A percentile compares a stretch with the other conserved stretches of the same genome.
Evolutionary conservation across 257 asterid genomes (phyloP).

Genomic region (Nicotiana noctiflora): DNA sequence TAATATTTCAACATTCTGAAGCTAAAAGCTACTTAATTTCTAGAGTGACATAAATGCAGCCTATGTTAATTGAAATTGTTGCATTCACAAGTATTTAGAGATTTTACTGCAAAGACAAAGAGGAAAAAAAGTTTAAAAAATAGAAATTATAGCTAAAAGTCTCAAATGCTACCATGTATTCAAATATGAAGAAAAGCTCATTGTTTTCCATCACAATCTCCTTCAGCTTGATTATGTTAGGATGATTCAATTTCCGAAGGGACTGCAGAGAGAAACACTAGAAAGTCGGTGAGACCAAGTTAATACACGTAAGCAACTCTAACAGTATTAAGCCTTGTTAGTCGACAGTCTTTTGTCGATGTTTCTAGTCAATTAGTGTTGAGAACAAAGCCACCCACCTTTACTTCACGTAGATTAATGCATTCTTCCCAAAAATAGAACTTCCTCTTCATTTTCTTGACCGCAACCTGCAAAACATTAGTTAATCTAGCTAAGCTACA

Average conservation of each 20-base stretch:
- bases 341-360: too few species aligned
- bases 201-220: conserved; percentile 82
- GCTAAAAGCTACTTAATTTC: too few species aligned
- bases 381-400: conserved; percentile 29
- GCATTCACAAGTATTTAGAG: too few species aligned
- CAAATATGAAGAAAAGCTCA: conserved; percentile 87
- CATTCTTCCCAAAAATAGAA: conserved; percentile 84
- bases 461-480: conserved; percentile 59
- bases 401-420: conserved; percentile 72
- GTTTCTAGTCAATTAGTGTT: background rate
- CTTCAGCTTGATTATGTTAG: conserved; percentile 74
- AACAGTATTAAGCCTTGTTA: too few species aligned
- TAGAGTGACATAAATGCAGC: too few species aligned
- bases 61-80: too few species aligned
- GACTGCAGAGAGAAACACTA: conserved; percentile 44
- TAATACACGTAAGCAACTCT: background rate
- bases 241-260: conserved; percentile 69
- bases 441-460: conserved; percentile 86
- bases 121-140: too few species aligned
- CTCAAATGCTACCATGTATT: conserved; percentile 50
- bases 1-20: too few species aligned
- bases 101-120: too few species aligned
- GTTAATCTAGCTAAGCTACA: background rate
- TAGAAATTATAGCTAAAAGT: too few species aligned
- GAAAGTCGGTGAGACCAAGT: background rate